A percentile compares a stretch with the other conserved stretches of the same genome.
phyloP scores from a whole-genome alignment of 805 yeast genomes.

The Candida alai region DNA sequence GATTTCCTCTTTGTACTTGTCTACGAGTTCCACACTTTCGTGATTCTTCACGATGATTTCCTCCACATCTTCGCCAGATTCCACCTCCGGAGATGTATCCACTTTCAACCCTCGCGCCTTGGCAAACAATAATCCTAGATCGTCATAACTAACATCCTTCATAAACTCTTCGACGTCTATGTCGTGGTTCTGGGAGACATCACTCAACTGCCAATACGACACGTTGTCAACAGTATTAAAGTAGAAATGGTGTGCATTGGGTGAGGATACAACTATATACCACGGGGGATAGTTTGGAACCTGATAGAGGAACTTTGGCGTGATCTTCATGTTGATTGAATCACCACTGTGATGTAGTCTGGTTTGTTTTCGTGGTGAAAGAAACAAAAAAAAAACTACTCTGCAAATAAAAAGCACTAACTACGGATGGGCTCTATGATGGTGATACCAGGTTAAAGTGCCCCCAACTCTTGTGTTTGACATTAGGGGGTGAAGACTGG shows the following conservation, averaged over 20 bases:
- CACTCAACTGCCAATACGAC: conserved; percentile 34
- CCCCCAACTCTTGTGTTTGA: too few species aligned
- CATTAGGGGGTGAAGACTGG: too few species aligned
- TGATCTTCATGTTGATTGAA: too few species aligned
- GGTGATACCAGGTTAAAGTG: too few species aligned
- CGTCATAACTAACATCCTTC: conserved; percentile 24
- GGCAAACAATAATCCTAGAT: conserved; percentile 26
- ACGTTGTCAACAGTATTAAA: conserved; percentile 16
- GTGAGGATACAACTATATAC: conserved; percentile 27
- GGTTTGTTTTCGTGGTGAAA: too few species aligned
- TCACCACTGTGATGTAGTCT: too few species aligned
- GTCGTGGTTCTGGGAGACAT: conserved; percentile 15
- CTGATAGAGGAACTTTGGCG: conserved; percentile 18
- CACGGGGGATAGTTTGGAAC: conserved; percentile 19
- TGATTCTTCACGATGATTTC: conserved; percentile 6
- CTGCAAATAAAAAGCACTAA: too few species aligned
- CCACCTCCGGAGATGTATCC: background rate
- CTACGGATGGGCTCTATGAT: too few species aligned
- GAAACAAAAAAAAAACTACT: too few species aligned
- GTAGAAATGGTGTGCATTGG: conserved; percentile 29
- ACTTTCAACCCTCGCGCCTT: conserved; percentile 19
- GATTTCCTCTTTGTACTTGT: conserved; percentile 6
- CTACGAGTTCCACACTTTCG: conserved; percentile 7
- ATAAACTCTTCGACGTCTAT: conserved; percentile 21
- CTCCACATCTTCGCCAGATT: conserved; percentile 6